Percentiles rank a stretch among this genome's conserved stretches.
phyloP scores from a whole-genome alignment of 2,329 filamentous ascomycete species.

The Xylariaceae sp. region DNA sequence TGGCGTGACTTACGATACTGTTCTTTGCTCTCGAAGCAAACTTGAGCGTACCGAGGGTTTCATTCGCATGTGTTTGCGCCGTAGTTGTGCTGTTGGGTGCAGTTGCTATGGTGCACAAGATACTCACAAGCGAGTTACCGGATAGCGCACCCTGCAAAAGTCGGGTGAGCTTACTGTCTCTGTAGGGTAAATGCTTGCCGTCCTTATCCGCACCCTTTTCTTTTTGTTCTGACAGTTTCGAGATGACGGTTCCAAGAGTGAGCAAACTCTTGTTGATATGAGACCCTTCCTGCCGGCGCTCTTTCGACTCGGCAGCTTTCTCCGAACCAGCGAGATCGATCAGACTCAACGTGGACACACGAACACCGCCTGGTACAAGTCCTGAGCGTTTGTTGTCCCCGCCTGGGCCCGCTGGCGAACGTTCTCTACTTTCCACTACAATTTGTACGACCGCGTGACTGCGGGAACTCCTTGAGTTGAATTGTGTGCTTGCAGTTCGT shows the following conservation, averaged over 20 bases:
- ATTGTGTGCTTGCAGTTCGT: slow-evolving; percentile 89
- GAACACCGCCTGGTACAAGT: slow-evolving; percentile 77
- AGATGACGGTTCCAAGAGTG: slow-evolving; percentile 91
- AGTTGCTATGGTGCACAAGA: slow-evolving; percentile 92
- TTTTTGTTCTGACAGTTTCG: slow-evolving; percentile 82
- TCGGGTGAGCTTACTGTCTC: slow-evolving; percentile 94
- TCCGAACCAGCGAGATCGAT: slow-evolving; percentile 97
- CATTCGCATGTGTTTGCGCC: slow-evolving; percentile 69
- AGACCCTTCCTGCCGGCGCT: slow-evolving; percentile 86
- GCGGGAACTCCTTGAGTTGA: slow-evolving; percentile 92
- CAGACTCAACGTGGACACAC: slow-evolving; percentile 88
- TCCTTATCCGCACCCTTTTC: slow-evolving; percentile 77
- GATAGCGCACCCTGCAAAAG: slow-evolving; percentile 88
- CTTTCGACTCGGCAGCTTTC: slow-evolving; percentile 90
- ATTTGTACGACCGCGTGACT: slow-evolving; percentile 99
- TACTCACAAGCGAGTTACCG: slow-evolving; percentile 90
- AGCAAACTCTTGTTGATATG: slow-evolving; percentile 98
- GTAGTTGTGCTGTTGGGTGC: slow-evolving; percentile 66
- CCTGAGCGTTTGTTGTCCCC: slow-evolving; percentile 62
- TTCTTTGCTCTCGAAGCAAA: slow-evolving; percentile 97
- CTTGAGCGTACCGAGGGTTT: slow-evolving; percentile 93
- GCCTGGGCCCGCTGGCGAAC: slow-evolving; percentile 54
- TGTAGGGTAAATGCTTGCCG: slow-evolving; percentile 87
- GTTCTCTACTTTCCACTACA: slow-evolving; percentile 92
- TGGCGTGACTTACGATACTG: slow-evolving; percentile 94